Percentiles rank a stretch among this genome's conserved stretches.
phyloP scores from a whole-genome alignment of 345 rosid genomes.

The rapeseed (Brassica napus) region DNA sequence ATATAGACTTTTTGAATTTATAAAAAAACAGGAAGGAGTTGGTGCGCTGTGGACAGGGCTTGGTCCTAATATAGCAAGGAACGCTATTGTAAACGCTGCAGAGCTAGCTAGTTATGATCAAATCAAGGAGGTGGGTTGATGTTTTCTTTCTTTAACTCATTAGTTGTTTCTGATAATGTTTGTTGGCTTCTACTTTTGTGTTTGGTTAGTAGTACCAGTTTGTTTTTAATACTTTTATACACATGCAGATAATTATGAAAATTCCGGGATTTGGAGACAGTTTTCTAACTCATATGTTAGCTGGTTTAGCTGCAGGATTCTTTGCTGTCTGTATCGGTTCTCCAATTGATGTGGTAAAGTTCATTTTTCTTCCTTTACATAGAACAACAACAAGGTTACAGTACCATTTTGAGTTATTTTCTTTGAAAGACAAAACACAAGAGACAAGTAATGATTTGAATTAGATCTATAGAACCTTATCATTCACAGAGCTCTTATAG shows the following conservation, averaged over 20 bases:
- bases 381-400: slow-evolving; percentile 27
- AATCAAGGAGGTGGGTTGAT: slow-evolving; percentile 66
- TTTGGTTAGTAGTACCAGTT: slow-evolving; percentile 29
- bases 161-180: neutral
- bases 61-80: slow-evolving; percentile 93
- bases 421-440: neutral
- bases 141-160: neutral
- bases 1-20: neutral
- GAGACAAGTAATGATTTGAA: slow-evolving; percentile 18
- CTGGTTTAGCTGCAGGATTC: slow-evolving; percentile 93
- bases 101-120: slow-evolving; percentile 98
- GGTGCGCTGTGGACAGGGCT: slow-evolving; percentile 92
- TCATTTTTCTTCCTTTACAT: slow-evolving; percentile 26
- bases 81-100: slow-evolving; percentile 96
- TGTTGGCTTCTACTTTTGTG: slow-evolving; percentile 25
- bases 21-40: slow-evolving; percentile 66
- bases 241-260: slow-evolving; percentile 91
- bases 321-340: slow-evolving; percentile 96
- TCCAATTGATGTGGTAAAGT: slow-evolving; percentile 85
- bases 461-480: neutral
- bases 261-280: slow-evolving; percentile 91
- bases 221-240: slow-evolving; percentile 48
- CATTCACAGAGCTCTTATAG: neutral
- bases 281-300: slow-evolving; percentile 74
- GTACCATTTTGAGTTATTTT: neutral